Evolutionary conservation across 345 rosid genomes (phyloP).

Genomic region (Kandelia obovata): DNA sequence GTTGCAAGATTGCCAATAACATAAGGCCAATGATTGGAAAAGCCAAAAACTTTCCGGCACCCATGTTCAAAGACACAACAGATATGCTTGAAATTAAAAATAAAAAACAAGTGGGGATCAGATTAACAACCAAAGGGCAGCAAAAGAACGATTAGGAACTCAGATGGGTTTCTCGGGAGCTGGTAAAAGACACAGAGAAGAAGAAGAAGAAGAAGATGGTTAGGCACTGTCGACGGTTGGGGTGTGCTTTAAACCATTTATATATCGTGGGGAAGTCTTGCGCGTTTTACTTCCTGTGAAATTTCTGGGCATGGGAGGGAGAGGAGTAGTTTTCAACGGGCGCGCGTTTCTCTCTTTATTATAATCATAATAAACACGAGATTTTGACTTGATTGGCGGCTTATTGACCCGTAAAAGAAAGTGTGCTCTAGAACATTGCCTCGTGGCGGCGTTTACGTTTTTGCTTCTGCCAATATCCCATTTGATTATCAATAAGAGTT

Average conservation of each 20-base stretch:
- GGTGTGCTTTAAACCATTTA: background rate
- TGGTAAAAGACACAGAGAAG: background rate
- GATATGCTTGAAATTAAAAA: background rate
- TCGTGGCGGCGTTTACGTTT: background rate
- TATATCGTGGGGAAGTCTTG: background rate
- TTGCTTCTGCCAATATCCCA: too few relatives aligned
- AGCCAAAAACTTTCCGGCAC: conserved; percentile 15
- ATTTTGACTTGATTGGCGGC: conserved; percentile 25
- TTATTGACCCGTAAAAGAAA: conserved; percentile 11
- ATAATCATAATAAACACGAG: conserved; percentile 4
- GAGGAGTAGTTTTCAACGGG: background rate
- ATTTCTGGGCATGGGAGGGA: background rate
- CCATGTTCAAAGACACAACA: conserved; percentile 14
- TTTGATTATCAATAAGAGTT: too few relatives aligned
- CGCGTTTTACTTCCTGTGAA: background rate
- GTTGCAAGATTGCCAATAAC: conserved; percentile 38
- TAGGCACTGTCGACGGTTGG: background rate
- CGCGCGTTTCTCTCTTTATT: conserved; percentile 7
- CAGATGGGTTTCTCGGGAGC: too few relatives aligned
- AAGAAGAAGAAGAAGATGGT: background rate
- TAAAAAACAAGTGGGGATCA: background rate
- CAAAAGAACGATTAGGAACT: too few relatives aligned
- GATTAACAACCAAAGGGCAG: too few relatives aligned
- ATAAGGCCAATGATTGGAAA: conserved; percentile 29
- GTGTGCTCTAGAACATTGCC: background rate